Evolutionary conservation across 2,329 filamentous ascomycete genomes (phyloP).

Genomic region (Lachnum nothofagi): DNA sequence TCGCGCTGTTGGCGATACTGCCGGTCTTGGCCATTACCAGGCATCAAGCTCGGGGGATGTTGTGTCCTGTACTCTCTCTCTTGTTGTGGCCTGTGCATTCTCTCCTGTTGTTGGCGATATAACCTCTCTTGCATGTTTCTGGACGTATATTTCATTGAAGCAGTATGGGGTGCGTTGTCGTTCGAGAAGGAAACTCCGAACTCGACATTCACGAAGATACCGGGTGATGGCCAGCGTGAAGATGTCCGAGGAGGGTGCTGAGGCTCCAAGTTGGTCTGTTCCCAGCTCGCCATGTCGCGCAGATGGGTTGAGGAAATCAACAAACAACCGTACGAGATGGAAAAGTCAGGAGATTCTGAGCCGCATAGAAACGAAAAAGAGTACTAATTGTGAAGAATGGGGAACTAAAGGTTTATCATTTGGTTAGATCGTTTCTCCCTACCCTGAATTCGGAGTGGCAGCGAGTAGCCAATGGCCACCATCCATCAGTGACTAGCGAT

Average conservation of each 20-base stretch:
- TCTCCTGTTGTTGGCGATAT: constrained; percentile 19
- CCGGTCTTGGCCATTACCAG: constrained; percentile 4
- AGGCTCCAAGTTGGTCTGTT: constrained; percentile 18
- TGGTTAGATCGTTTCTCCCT: constrained; percentile 1
- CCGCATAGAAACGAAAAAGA: constrained; percentile 4
- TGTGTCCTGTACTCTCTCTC: constrained; percentile 8
- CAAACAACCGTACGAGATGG: too few species aligned
- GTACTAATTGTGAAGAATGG: not conserved
- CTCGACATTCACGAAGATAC: constrained; percentile 28
- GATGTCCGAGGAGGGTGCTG: constrained; percentile 14
- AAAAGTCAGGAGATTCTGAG: constrained; percentile 1
- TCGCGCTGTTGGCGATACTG: constrained; percentile 9
- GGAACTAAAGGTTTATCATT: constrained; percentile 4
- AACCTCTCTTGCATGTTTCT: constrained; percentile 26
- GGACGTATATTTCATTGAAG: constrained; percentile 25
- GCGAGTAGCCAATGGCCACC: not conserved
- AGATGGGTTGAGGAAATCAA: too few species aligned
- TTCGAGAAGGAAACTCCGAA: constrained; percentile 28
- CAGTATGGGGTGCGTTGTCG: constrained; percentile 21
- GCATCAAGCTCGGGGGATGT: constrained; percentile 2
- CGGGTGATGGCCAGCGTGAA: constrained; percentile 23
- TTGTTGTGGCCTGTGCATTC: constrained; percentile 2
- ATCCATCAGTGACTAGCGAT: not conserved
- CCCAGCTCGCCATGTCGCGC: too few species aligned
- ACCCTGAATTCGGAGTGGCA: constrained; percentile 9